phyloP scores from a whole-genome alignment of 257 asterid species.

The Solanum peruvianum region DNA sequence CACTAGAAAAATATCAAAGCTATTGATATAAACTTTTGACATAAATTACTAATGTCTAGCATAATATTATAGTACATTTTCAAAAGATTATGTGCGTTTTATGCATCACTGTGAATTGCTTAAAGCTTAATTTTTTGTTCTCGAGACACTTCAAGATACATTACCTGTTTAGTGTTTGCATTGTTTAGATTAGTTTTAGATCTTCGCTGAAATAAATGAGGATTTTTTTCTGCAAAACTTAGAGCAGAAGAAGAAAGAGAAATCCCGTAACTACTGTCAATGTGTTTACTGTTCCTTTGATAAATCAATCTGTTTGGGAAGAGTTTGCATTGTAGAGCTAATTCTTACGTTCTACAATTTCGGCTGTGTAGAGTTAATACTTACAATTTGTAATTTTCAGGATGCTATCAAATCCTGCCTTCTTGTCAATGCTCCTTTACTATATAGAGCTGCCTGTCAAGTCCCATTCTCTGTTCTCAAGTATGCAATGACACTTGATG shows the following conservation, averaged over 20 bases:
- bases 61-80: not conserved
- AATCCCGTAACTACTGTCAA: not conserved
- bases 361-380: not conserved
- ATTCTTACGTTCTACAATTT: not conserved
- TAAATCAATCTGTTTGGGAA: not conserved
- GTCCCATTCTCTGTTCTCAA: slow-evolving; percentile 95
- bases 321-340: not conserved
- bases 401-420: slow-evolving; percentile 79
- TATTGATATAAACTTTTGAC: not conserved
- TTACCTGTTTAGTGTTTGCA: not conserved
- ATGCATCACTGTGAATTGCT: not conserved
- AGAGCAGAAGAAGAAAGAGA: not conserved
- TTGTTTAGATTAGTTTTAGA: not conserved
- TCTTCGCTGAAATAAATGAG: not conserved
- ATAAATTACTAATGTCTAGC: not conserved
- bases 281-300: not conserved
- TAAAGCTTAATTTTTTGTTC: not conserved
- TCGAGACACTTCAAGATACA: not conserved
- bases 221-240: not conserved
- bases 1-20: not conserved
- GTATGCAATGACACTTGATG: slow-evolving; percentile 98
- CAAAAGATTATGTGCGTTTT: not conserved
- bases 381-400: slow-evolving; percentile 24
- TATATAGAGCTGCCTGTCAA: slow-evolving; percentile 77
- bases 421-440: slow-evolving; percentile 92